Evolutionary conservation across 1,284 basidiomycete genomes (phyloP).

Genomic region (Ganoderma resinaceum): DNA sequence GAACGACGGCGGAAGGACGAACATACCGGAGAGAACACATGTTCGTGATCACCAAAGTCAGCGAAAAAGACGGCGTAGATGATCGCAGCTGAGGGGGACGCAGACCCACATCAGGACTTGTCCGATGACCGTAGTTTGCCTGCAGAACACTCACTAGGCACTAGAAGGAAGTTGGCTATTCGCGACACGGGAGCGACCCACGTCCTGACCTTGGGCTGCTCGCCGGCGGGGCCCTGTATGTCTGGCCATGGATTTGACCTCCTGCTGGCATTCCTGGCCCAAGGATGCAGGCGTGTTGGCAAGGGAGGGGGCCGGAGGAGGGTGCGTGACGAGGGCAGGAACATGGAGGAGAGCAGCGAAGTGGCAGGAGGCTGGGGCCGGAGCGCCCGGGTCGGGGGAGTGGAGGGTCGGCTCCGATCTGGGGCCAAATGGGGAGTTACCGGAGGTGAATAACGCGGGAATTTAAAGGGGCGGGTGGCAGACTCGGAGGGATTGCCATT

Average conservation of each 20-base stretch:
- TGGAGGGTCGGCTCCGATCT: constrained; percentile 26
- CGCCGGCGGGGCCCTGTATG: constrained; percentile 13
- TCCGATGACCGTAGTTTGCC: constrained; percentile 1
- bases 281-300: background rate
- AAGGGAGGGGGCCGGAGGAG: background rate
- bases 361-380: background rate
- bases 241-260: constrained; percentile 32
- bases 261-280: constrained; percentile 24
- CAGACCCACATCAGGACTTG: constrained; percentile 1
- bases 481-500: constrained; percentile 12
- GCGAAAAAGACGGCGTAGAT: constrained; percentile 68
- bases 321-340: constrained; percentile 12
- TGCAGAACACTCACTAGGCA: constrained; percentile 34
- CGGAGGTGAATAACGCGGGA: constrained; percentile 21
- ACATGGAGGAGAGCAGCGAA: constrained; percentile 16
- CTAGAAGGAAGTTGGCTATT: constrained; percentile 37
- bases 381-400: constrained; percentile 15
- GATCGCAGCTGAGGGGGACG: constrained; percentile 48
- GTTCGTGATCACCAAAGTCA: constrained; percentile 73
- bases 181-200: constrained; percentile 36
- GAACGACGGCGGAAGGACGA: constrained; percentile 1
- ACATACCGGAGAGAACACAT: constrained; percentile 73
- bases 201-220: constrained; percentile 19
- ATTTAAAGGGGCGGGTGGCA: constrained; percentile 13
- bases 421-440: constrained; percentile 22